Percentiles rank a stretch among this genome's conserved stretches.
Evolutionary conservation across 257 asterid genomes (phyloP).

Genomic region (Solanum etuberosum): DNA sequence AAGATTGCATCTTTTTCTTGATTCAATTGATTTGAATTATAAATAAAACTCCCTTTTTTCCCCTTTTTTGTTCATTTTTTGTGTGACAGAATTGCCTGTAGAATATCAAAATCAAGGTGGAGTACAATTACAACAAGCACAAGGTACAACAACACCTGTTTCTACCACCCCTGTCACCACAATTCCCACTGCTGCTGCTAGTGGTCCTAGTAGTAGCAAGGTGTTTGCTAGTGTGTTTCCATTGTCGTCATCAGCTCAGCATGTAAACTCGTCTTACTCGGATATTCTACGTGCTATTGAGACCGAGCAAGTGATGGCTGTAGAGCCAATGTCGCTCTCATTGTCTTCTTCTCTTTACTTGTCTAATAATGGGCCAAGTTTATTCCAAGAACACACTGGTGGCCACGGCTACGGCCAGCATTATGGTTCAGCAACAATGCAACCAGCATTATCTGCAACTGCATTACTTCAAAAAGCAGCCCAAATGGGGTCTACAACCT

Average conservation of each 20-base stretch:
- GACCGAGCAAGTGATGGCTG: neutral
- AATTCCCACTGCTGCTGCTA: constrained; percentile 5
- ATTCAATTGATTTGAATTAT: neutral
- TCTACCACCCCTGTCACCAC: constrained; percentile 4
- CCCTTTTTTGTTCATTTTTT: neutral
- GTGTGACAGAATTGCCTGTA: constrained; percentile 46
- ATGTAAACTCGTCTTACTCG: constrained; percentile 24
- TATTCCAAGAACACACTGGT: constrained; percentile 24
- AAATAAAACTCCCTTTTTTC: neutral
- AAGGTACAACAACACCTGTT: neutral
- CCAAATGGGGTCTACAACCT: constrained; percentile 59
- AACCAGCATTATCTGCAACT: constrained; percentile 70
- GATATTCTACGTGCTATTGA: constrained; percentile 21
- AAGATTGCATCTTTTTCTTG: constrained; percentile 7
- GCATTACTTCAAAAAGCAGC: constrained; percentile 92
- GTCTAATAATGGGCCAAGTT: constrained; percentile 15
- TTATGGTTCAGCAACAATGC: constrained; percentile 11
- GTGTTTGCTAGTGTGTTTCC: constrained; percentile 25
- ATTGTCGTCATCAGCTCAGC: constrained; percentile 19
- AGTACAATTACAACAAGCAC: constrained; percentile 25
- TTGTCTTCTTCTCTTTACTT: constrained; percentile 47
- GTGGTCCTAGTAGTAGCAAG: constrained; percentile 14
- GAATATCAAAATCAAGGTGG: constrained; percentile 28
- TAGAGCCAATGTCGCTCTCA: constrained; percentile 62
- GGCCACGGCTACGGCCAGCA: neutral